A percentile compares a stretch with the other conserved stretches of the same genome.
Conservation (phyloP, 2,329 filamentous ascomycete genomes). For the Colletotrichum ledebouriae region DNA sequence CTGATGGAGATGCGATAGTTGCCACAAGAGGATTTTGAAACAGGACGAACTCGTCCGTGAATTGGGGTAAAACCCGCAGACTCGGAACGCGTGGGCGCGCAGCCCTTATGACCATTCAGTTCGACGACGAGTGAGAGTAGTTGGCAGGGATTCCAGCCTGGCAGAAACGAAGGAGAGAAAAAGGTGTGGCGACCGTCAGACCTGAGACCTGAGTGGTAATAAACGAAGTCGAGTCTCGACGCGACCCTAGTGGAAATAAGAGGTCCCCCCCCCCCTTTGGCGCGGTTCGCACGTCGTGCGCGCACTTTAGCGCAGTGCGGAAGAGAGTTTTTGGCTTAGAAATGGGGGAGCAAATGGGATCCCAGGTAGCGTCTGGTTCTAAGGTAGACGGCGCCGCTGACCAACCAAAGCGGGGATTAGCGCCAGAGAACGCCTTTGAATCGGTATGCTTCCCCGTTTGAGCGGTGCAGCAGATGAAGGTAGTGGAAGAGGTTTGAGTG, state of each 20-base stretch:
- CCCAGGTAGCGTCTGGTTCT: conserved; percentile 8
- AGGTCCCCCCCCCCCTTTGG: conserved; percentile 5
- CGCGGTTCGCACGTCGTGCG: conserved; percentile 25
- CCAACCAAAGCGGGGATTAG: conserved; percentile 31
- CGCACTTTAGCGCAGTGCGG: conserved; percentile 9
- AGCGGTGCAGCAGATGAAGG: conserved; percentile 25
- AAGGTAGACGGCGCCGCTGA: conserved; percentile 19
- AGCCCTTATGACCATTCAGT: conserved; percentile 37
- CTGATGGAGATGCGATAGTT: conserved; percentile 22
- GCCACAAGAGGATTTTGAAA: conserved; percentile 18
- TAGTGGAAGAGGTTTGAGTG: neutral
- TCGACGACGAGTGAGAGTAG: neutral
- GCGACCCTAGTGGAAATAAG: conserved; percentile 30
- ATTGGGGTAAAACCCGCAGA: conserved; percentile 26
- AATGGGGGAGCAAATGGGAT: conserved; percentile 33
- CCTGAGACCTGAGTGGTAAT: conserved; percentile 13
- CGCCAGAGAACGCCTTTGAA: conserved; percentile 31
- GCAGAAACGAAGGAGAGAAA: conserved; percentile 9
- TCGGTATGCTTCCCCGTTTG: conserved; percentile 28
- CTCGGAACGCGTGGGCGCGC: conserved; percentile 35
- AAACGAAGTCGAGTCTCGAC: conserved; percentile 30
- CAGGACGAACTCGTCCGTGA: conserved; percentile 36
- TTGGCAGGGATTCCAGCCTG: conserved; percentile 20
- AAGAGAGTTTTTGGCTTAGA: conserved; percentile 35
- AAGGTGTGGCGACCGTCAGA: conserved; percentile 10